These are phyloP conservation scores for Voacanga thouarsii DNA, from an alignment of 257 asterid species.

Conservation along the genomic window DNA sequence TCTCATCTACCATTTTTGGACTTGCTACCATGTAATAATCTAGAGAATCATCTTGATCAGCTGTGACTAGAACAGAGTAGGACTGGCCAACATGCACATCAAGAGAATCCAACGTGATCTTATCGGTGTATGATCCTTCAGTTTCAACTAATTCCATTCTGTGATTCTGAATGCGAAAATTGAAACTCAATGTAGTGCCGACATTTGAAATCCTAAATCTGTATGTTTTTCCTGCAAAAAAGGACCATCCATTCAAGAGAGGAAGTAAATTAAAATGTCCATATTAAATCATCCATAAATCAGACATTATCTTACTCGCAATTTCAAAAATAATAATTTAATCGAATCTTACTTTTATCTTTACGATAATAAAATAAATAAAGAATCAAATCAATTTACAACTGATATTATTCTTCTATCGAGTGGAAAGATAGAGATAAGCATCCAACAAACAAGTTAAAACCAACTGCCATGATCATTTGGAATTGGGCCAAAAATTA, in stretches of 20 bases:
- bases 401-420: no score
- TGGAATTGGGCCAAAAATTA: not conserved
- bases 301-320: not conserved
- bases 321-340: no score
- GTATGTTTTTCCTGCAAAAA: constrained; percentile 48
- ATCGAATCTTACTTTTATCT: no score
- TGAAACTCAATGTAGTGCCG: constrained; percentile 55
- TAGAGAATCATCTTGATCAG: constrained; percentile 30
- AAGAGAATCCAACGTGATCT: constrained; percentile 38
- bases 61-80: constrained; percentile 63
- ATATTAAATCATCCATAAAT: not conserved
- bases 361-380: no score
- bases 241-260: not conserved
- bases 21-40: constrained; percentile 66
- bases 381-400: no score
- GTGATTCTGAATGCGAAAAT: constrained; percentile 60
- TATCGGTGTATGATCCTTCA: constrained; percentile 64
- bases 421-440: not conserved
- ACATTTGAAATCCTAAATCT: constrained; percentile 56
- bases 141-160: constrained; percentile 58
- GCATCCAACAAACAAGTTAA: not conserved
- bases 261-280: not conserved
- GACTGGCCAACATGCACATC: constrained; percentile 80
- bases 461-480: not conserved
- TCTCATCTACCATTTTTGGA: constrained; percentile 39